Evolutionary conservation across 495 filamentous ascomycete species (phyloP).

Genomic region (Cercophora sp.): DNA sequence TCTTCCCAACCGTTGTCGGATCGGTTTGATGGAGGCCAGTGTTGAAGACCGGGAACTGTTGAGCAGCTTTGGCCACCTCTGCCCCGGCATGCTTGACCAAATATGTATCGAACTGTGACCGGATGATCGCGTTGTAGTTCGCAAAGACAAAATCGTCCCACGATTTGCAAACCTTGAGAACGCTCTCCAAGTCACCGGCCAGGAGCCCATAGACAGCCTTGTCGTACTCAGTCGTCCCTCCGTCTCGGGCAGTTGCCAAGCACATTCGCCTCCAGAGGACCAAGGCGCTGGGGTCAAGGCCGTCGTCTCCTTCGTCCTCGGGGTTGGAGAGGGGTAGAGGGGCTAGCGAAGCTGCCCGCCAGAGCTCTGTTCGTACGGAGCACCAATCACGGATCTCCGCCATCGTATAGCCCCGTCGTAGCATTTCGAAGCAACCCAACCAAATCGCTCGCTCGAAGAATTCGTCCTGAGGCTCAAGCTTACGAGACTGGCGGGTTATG

Average conservation of each 20-base stretch:
- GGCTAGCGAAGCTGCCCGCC: slow-evolving; percentile 72
- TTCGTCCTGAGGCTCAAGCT: slow-evolving; percentile 72
- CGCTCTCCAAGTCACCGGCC: slow-evolving; percentile 73
- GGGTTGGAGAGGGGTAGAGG: slow-evolving; percentile 47
- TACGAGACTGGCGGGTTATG: slow-evolving; percentile 66
- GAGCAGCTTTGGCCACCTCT: slow-evolving; percentile 32
- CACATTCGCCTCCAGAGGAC: slow-evolving; percentile 80
- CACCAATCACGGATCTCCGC: slow-evolving; percentile 76
- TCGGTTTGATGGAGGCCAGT: slow-evolving; percentile 52
- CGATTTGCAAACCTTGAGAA: slow-evolving; percentile 67
- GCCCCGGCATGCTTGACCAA: slow-evolving; percentile 46
- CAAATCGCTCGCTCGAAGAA: slow-evolving; percentile 84
- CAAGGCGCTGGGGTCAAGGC: slow-evolving; percentile 46
- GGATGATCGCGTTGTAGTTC: slow-evolving; percentile 77
- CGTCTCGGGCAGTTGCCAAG: slow-evolving; percentile 64
- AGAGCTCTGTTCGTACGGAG: slow-evolving; percentile 69
- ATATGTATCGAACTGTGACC: slow-evolving; percentile 63
- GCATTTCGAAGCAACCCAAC: slow-evolving; percentile 84
- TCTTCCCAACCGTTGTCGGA: slow-evolving; percentile 43
- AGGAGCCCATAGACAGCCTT: slow-evolving; percentile 85
- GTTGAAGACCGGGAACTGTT: slow-evolving; percentile 47
- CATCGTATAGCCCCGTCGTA: slow-evolving; percentile 71
- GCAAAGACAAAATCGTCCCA: slow-evolving; percentile 94
- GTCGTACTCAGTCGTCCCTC: slow-evolving; percentile 70
- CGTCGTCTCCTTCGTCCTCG: slow-evolving; percentile 31